phyloP scores from a whole-genome alignment of 768 basidiomycete species.

The Amanita rubescens region DNA sequence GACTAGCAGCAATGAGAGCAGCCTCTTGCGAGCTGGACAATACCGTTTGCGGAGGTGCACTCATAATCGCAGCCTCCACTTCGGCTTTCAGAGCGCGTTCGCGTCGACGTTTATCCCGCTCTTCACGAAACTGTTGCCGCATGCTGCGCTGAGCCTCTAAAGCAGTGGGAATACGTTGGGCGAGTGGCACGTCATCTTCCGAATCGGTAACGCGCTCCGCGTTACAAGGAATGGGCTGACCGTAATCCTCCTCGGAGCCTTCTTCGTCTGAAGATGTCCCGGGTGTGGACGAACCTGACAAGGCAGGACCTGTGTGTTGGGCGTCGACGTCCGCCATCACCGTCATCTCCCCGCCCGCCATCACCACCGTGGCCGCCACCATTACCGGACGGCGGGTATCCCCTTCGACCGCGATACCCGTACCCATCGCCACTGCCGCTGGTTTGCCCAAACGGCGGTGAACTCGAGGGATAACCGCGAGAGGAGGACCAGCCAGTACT shows the following conservation, averaged over 20 bases:
- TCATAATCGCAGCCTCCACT: conserved; percentile 28
- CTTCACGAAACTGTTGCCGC: conserved; percentile 61
- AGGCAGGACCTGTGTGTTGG: conserved; percentile 19
- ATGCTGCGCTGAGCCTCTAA: conserved; percentile 78
- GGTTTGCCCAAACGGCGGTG: conserved; percentile 6
- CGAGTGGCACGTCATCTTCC: conserved; percentile 82
- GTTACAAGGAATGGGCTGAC: conserved; percentile 19
- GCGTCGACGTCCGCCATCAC: conserved; percentile 28
- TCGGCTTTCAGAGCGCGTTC: conserved; percentile 20
- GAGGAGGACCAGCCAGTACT: conserved; percentile 17
- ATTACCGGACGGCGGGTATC: conserved; percentile 12
- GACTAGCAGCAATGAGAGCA: conserved; percentile 10
- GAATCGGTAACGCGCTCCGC: conserved; percentile 21
- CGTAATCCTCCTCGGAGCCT: conserved; percentile 35
- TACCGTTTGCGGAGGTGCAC: conserved; percentile 13
- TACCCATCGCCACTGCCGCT: conserved; percentile 5
- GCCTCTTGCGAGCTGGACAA: conserved; percentile 12
- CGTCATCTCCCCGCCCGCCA: conserved; percentile 27
- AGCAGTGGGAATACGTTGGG: conserved; percentile 76
- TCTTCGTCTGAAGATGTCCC: conserved; percentile 36
- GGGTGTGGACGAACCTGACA: conserved; percentile 27
- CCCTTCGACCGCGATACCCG: conserved; percentile 9
- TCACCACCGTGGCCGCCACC: conserved; percentile 16
- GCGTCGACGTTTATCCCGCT: conserved; percentile 49
- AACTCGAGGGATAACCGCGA: not conserved